These are phyloP conservation scores for Sicyos baderoa DNA, from an alignment of 306 rosid species.

Conservation along the genomic window DNA sequence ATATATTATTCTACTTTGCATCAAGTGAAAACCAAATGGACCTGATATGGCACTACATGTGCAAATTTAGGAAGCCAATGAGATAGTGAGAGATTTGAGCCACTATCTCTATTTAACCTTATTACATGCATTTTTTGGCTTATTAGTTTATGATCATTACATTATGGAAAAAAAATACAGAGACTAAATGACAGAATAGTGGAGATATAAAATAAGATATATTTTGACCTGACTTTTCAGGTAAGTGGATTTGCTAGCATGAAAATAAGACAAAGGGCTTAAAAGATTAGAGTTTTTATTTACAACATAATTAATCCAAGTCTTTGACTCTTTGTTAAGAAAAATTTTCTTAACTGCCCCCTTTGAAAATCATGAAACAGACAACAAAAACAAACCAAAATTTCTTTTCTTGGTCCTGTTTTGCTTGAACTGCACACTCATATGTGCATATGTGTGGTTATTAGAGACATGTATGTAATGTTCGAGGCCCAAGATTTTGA, in stretches of 20 bases:
- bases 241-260: constrained; percentile 46
- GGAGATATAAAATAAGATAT: background rate
- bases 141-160: background rate
- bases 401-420: constrained; percentile 30
- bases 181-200: background rate
- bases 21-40: constrained; percentile 4
- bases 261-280: constrained; percentile 39
- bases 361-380: constrained; percentile 78
- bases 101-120: background rate
- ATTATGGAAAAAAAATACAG: background rate
- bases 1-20: background rate
- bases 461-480: background rate
- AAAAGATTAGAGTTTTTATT: constrained; percentile 23
- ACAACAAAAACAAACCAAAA: constrained; percentile 46
- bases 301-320: constrained; percentile 23
- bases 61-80: constrained; percentile 4
- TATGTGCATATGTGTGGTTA: constrained; percentile 47
- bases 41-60: background rate
- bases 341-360: constrained; percentile 68
- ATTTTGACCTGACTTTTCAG: constrained; percentile 17
- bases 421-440: constrained; percentile 73
- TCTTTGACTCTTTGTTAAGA: constrained; percentile 29
- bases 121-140: background rate
- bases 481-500: no score
- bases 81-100: background rate